phyloP scores from a whole-genome alignment of 2,329 filamentous ascomycete species.

The Trichoderma atroviride region DNA sequence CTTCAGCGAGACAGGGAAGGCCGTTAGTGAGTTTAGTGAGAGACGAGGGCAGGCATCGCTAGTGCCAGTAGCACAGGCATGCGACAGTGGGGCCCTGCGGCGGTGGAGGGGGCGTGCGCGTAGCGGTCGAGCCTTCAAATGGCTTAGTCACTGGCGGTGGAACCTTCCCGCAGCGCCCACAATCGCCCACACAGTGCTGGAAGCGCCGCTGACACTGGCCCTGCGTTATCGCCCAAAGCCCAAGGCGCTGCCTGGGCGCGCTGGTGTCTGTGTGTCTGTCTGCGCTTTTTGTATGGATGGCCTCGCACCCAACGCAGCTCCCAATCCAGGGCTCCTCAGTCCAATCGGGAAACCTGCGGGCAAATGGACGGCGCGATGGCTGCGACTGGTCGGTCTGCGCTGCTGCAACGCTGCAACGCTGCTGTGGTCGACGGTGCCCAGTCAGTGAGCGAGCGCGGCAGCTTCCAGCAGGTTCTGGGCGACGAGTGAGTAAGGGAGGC shows the following conservation, averaged over 20 bases:
- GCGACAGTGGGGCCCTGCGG: slow-evolving; percentile 30
- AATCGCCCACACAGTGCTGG: slow-evolving; percentile 32
- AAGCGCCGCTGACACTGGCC: slow-evolving; percentile 23
- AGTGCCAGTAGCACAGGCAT: slow-evolving; percentile 30
- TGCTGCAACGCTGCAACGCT: background rate
- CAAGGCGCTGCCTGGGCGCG: background rate
- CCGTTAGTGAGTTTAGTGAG: slow-evolving; percentile 12
- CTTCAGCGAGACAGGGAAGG: slow-evolving; percentile 13
- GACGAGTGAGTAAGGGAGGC: slow-evolving; percentile 12
- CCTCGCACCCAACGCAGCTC: background rate
- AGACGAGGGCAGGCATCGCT: slow-evolving; percentile 30
- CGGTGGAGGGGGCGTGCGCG: slow-evolving; percentile 20
- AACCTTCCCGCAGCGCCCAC: slow-evolving; percentile 30
- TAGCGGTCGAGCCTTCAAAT: background rate
- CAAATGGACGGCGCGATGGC: background rate
- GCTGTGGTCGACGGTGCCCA: background rate
- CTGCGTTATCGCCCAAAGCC: slow-evolving; percentile 9
- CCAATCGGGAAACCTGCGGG: background rate
- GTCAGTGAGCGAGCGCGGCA: background rate
- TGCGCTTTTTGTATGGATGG: background rate
- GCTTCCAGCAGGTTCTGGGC: slow-evolving; percentile 17
- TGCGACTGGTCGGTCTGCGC: slow-evolving; percentile 8
- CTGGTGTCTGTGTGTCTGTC: background rate
- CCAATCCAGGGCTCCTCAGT: background rate
- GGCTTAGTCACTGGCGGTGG: slow-evolving; percentile 28